Evolutionary conservation across 257 asterid species (phyloP), one percentile per base, ranked within the genome.

Genomic region (Agastache rugosa): DNA sequence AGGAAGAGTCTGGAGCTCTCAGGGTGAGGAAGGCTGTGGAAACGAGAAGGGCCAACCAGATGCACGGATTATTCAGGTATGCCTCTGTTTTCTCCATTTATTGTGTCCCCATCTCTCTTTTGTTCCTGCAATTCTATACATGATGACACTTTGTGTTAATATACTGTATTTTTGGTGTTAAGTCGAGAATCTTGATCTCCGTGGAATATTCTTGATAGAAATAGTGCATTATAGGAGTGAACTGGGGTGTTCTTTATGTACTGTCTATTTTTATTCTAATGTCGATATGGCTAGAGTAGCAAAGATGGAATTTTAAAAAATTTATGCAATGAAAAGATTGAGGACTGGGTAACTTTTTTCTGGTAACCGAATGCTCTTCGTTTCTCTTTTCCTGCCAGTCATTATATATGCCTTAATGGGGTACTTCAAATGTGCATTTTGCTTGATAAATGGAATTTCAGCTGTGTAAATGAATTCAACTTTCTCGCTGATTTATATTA

Each of bases 51-150:
- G 99, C 98, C 51, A 94, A 94, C 78, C 91, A 94, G 81, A 94
- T 94, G 99, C 99, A 94, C 48, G 99, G 99, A 48, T 84, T 94
- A 63, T 94, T 94, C 85, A 90, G 99, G 99, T 89, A 75, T 39
- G n/a, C n/a, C 8, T 53, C 58, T 39, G 47, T n/a, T 73, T 25
- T 69, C 60, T 63, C 44, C 59, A 16, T 77, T 23, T 27, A 8
- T 63, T 17, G 31, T 35, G 27, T 48, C 19, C 62, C 41, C 39
- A 8, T 37, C 16, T 27, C 31, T 56, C 47, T 10, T 41, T 42
- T 62, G 54, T 31, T 19, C 35, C 42, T 70, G 56, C 14, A 58
- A 48, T 41, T 56, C 15, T 34, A 1, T 59, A 23, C 72, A 27
- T 63, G 17, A 56, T 65, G 65, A 29, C 19, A 48, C 69, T 17